A percentile compares a stretch with the other conserved stretches of the same genome.
Evolutionary conservation across 2,329 filamentous ascomycete species (phyloP).

Genomic region (Cladosporium phlei): DNA sequence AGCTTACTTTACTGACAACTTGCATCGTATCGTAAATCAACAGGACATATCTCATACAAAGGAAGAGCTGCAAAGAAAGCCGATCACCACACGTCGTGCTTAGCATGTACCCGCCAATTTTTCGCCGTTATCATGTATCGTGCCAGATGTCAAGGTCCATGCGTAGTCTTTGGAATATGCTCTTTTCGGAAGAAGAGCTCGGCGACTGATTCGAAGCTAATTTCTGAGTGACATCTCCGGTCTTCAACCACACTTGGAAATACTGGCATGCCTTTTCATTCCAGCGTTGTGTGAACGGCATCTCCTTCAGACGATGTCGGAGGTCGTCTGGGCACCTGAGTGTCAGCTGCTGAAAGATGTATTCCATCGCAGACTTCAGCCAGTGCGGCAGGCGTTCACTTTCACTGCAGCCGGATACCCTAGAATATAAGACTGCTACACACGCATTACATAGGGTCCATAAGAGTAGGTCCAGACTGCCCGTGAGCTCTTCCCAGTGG

Average conservation of each 20-base stretch:
- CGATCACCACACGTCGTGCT: too few species aligned
- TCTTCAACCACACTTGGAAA: not conserved
- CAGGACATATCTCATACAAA: too few species aligned
- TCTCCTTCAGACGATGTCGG: not conserved
- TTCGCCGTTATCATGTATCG: not conserved
- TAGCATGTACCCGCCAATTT: too few species aligned
- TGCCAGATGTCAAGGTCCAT: not conserved
- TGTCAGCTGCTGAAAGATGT: not conserved
- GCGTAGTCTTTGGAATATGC: not conserved
- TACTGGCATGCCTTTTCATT: conserved; percentile 1
- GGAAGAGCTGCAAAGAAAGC: too few species aligned
- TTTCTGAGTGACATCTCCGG: not conserved
- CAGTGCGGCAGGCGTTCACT: not conserved
- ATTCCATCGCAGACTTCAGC: not conserved
- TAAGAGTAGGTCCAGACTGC: not conserved
- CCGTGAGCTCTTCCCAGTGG: not conserved
- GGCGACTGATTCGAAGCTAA: not conserved
- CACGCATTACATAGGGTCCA: not conserved
- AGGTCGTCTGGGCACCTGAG: not conserved
- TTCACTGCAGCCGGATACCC: not conserved
- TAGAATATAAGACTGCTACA: not conserved
- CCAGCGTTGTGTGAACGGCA: not conserved
- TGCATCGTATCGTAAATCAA: too few species aligned
- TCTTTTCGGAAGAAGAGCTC: not conserved
- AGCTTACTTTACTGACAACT: too few species aligned